Base-by-base conservation (phyloP, 768 basidiomycete species). In the Suillus discolor region DNA sequence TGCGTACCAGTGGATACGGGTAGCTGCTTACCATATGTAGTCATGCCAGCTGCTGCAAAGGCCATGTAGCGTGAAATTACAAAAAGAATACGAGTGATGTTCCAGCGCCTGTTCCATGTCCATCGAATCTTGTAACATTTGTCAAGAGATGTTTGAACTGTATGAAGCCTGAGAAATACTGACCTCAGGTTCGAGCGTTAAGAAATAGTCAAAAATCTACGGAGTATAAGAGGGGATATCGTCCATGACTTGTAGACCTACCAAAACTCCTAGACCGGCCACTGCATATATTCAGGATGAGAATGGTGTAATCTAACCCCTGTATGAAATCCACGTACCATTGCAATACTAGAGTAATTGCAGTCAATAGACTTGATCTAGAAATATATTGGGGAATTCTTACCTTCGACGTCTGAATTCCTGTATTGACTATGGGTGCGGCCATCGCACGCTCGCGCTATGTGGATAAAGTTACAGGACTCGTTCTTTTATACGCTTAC, bases 31-130 rank as follows among this genome's bases (percentile, higher is more conserved):
- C 65, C 62, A 1, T 65, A 65, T 20, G 62, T 6, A 53, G 65
- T 65, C 65, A 65, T 64, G 6, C 28, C 34, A 28, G 65, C 65
- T n/a, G 62, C 65, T 18, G 18, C 45, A 39, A 65, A 65, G 1
- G 65, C 36, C 44, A 54, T 34, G 44, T 65, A 65, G 28, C 65
- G 65, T 38, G 65, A 54, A 16, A 65, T 13, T 12, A 54, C 12
- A 6, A 65, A 65, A 28, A 65, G 7, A 38, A 65, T 15, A 31
- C 65, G 62, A 11, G 8, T 18, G 2, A 36, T 12, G 38, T 39
- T 16, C 65, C 65, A 65, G 49, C 45, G 51, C 20, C 49, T 51
- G 49, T 39, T 47, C 65, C 65, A 65, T n/a, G 64, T 65, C 57
- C 57, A 59, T 41, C 57, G 57, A 28, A 59, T 9, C 38, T 59